Evolutionary conservation across 306 rosid species (phyloP).

Genomic region (Cicer cuneatum): DNA sequence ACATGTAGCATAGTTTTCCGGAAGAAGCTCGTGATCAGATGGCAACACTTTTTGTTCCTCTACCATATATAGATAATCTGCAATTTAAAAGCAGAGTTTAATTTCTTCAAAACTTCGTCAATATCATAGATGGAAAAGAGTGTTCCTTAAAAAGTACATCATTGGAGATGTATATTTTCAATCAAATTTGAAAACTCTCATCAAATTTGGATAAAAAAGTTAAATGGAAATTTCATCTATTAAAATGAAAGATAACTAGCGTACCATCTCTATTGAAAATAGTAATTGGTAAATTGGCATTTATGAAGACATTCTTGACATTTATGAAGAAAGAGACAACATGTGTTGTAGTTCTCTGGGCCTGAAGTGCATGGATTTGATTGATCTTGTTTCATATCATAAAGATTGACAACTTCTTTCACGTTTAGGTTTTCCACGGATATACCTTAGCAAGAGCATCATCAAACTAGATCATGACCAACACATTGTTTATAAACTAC

Average conservation of each 20-base stretch:
- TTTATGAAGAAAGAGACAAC: neutral
- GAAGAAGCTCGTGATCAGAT: neutral
- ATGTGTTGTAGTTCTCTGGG: slow-evolving; percentile 18
- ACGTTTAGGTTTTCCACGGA: neutral
- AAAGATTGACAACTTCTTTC: neutral
- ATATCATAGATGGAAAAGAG: no score
- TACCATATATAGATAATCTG: neutral
- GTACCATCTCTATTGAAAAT: no score
- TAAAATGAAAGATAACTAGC: neutral
- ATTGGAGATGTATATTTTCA: no score
- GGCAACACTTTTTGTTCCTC: neutral
- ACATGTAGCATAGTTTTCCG: slow-evolving; percentile 20
- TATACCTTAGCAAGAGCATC: neutral
- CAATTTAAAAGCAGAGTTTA: neutral
- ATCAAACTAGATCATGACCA: neutral
- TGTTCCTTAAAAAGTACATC: no score
- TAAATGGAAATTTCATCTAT: no score
- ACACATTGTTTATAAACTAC: neutral
- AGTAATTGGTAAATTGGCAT: neutral
- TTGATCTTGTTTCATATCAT: neutral
- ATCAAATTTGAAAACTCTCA: no score
- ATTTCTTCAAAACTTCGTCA: neutral
- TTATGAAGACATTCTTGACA: no score
- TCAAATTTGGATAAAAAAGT: no score
- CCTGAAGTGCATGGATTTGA: no score